Percentiles rank a stretch among this genome's conserved stretches.
Evolutionary conservation across 345 rosid species (phyloP).

Genomic region (Microthlaspi erraticum): DNA sequence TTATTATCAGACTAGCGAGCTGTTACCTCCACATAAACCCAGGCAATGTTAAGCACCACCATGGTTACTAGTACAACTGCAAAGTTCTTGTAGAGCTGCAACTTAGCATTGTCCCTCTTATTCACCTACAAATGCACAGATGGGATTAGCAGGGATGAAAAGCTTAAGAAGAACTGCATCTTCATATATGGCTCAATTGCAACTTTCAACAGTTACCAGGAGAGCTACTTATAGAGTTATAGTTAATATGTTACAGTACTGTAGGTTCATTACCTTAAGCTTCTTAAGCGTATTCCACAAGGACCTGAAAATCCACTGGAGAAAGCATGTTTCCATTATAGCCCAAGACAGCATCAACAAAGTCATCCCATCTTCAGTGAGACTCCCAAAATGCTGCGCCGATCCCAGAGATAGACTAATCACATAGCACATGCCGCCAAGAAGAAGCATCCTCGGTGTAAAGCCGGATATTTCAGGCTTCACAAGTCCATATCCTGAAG

Average conservation of each 20-base stretch:
- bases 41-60: conserved; percentile 71
- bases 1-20: background rate
- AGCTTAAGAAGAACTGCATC: background rate
- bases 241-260: background rate
- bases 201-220: conserved; percentile 4
- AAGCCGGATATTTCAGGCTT: conserved; percentile 76
- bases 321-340: conserved; percentile 66
- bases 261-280: conserved; percentile 66
- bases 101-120: conserved; percentile 73
- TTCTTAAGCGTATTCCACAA: conserved; percentile 76
- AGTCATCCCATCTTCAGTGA: conserved; percentile 61
- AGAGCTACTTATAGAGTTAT: background rate
- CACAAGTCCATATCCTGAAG: conserved; percentile 83
- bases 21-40: conserved; percentile 85
- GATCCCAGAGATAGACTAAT: conserved; percentile 72
- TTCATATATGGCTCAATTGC: background rate
- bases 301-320: conserved; percentile 82
- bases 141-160: background rate
- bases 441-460: conserved; percentile 64
- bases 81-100: conserved; percentile 77
- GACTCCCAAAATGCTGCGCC: conserved; percentile 24
- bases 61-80: conserved; percentile 74
- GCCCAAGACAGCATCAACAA: conserved; percentile 69
- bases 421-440: conserved; percentile 62
- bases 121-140: conserved; percentile 43